A percentile compares a stretch with the other conserved stretches of the same genome.
Conservation (phyloP, 371 early-diverging fungal genomes). For the Umbelopsis sp. region DNA sequence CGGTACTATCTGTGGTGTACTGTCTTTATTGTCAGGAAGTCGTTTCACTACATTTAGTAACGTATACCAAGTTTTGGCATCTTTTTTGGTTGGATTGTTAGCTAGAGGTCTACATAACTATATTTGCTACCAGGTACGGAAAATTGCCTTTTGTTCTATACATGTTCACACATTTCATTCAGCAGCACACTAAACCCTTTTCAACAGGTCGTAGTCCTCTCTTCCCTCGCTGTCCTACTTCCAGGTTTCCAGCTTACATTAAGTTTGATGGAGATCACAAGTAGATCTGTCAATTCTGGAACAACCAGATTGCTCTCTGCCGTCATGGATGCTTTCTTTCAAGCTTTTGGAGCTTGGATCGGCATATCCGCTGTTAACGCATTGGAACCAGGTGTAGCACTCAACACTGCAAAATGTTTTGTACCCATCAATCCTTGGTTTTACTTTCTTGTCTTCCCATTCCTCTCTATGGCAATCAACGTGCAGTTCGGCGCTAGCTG, state of each 20-base stretch:
- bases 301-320: constrained; percentile 18
- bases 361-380: constrained; percentile 13
- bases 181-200: not conserved
- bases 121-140: constrained; percentile 16
- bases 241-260: constrained; percentile 19
- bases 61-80: constrained; percentile 15
- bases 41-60: constrained; percentile 19
- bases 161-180: too few species aligned
- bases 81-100: constrained; percentile 10
- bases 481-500: constrained; percentile 21
- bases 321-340: constrained; percentile 19
- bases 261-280: constrained; percentile 20
- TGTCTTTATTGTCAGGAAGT: constrained; percentile 7
- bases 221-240: constrained; percentile 9
- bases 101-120: constrained; percentile 19
- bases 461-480: constrained; percentile 18
- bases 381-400: constrained; percentile 7
- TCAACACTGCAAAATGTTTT: constrained; percentile 18
- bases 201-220: constrained; percentile 10
- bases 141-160: not conserved
- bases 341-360: constrained; percentile 18
- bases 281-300: constrained; percentile 17
- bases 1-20: constrained; percentile 16
- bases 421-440: constrained; percentile 15
- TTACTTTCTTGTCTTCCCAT: constrained; percentile 15